These are phyloP conservation scores for Populus hybrid DNA, from an alignment of 441 rosid species.

Conservation along the genomic window DNA sequence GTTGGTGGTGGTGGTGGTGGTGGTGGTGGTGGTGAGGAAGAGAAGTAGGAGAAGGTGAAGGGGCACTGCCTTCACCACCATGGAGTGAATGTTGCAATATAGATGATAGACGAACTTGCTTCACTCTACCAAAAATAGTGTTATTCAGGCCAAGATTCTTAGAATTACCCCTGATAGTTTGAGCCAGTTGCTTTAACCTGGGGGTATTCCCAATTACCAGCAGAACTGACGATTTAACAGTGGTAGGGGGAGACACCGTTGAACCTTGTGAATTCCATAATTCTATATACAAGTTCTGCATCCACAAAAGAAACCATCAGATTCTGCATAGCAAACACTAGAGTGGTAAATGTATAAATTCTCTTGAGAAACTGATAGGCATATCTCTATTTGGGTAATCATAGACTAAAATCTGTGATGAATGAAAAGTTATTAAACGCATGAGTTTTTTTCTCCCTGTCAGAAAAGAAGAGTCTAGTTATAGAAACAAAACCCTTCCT, in stretches of 20 bases:
- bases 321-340: neutral
- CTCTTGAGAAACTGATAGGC: neutral
- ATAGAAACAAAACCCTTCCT: neutral
- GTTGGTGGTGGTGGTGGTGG: conserved; percentile 39
- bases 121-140: conserved; percentile 79
- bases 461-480: neutral
- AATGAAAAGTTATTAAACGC: neutral
- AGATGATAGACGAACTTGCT: conserved; percentile 85
- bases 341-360: neutral
- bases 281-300: conserved; percentile 74
- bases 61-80: conserved; percentile 50
- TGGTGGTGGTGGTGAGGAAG: conserved; percentile 38
- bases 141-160: conserved; percentile 81
- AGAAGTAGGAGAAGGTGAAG: conserved; percentile 54
- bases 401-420: neutral
- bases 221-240: conserved; percentile 66
- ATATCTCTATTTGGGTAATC: neutral
- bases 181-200: conserved; percentile 76
- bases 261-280: conserved; percentile 71
- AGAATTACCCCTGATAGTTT: conserved; percentile 70
- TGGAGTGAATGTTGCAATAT: conserved; percentile 58
- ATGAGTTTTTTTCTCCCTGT: neutral
- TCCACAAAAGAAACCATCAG: conserved; percentile 25
- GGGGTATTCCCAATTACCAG: conserved; percentile 53
- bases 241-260: conserved; percentile 66